Base-by-base conservation (phyloP, 106 monocot genomes). In the Triglochin maritima region DNA sequence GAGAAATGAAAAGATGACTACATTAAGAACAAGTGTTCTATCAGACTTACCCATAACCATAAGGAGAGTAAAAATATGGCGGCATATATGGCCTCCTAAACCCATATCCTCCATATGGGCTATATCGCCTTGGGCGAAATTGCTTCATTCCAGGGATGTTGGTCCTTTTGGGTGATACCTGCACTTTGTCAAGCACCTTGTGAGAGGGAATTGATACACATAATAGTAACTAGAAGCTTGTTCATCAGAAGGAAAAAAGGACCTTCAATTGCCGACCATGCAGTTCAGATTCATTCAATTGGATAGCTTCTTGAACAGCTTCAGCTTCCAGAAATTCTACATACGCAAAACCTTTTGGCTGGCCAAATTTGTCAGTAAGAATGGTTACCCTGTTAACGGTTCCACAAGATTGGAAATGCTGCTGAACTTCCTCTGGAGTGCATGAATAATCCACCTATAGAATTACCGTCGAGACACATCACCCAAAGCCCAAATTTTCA, bases 341-440 rank as follows among this genome's bases (percentile, higher is more conserved):
- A 65, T 94, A 94, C 45, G 89, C 86, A 74, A 82, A 94, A 11
- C 94, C 94, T 63, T 89, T 94, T 3, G 94, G 94, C 57, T 82
- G 84, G 7, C 94, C 94, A 78, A 90, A 87, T 46, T 88, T 88
- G 78, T 90, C 90, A 4, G 87, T 91, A 44, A 91, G 78, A 56
- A 91, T 86, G 0, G 88, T 96, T 11, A 96, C 88, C 49, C 90
- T 79, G 71, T 96, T 91, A 9, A 88, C 88, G 1, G 88, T 96
- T 69, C 90, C 88, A 76, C 87, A 88, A 9, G 91, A 73, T 14
- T 86, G 84, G 76, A 94, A 94, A 72, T 95, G 94, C 76, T 95
- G 89, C 73, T 95, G 94, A 60, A 95, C 94, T 78, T 95, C 94
- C 62, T 95, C 94, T 11, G 94, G 94, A 7, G 94, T 87, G 70